A percentile compares a stretch with the other conserved stretches of the same genome.
Conservation (phyloP, 768 basidiomycete genomes). For the Lentinula aciculospora region DNA sequence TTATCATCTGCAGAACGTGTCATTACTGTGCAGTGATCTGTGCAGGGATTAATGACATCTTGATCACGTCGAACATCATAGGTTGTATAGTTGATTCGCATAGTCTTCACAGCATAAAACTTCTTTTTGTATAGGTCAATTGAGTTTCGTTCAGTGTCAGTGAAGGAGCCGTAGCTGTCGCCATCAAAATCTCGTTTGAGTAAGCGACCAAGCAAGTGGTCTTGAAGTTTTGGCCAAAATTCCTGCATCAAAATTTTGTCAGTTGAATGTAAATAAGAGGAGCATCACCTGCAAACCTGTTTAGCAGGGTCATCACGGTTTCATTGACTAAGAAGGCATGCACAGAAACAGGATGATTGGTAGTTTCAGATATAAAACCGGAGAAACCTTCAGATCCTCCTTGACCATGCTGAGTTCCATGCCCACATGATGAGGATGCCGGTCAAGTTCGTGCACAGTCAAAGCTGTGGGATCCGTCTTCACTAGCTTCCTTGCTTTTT, state of each 20-base stretch:
- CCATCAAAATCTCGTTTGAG: slow-evolving; percentile 8
- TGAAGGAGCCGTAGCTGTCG: slow-evolving; percentile 11
- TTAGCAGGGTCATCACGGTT: no score
- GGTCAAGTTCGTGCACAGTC: background rate
- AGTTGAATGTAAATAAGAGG: background rate
- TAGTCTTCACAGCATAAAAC: background rate
- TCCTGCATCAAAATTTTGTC: slow-evolving; percentile 10
- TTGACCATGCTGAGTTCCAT: no score
- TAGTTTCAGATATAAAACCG: no score
- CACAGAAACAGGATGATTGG: no score
- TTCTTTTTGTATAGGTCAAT: slow-evolving; percentile 16
- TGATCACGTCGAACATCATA: slow-evolving; percentile 22
- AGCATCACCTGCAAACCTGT: no score
- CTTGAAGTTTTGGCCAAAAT: slow-evolving; percentile 20
- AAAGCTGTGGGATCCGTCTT: no score
- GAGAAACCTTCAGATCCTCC: no score
- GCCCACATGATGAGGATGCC: background rate
- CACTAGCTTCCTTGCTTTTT: background rate
- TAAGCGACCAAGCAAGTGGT: slow-evolving; percentile 23
- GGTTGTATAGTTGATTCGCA: background rate
- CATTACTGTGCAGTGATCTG: slow-evolving; percentile 21
- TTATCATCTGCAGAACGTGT: slow-evolving; percentile 6
- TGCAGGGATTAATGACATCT: slow-evolving; percentile 22
- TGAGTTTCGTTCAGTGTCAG: slow-evolving; percentile 8
- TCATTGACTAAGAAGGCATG: no score